phyloP scores from a whole-genome alignment of 2,329 filamentous ascomycete genomes.

The Penicillium sp. region DNA sequence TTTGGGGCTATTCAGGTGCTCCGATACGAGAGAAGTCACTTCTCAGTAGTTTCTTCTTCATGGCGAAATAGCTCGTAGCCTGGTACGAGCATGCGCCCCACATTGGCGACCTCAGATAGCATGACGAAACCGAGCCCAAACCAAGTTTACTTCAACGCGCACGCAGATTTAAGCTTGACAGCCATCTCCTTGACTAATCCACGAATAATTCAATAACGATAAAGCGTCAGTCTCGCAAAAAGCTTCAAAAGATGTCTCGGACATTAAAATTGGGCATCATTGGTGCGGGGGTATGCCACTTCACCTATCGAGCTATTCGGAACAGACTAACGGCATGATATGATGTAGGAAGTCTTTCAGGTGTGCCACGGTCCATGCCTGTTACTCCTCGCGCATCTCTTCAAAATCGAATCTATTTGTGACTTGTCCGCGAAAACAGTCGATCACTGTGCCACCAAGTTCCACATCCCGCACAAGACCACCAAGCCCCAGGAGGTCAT shows the following conservation, averaged over 20 bases:
- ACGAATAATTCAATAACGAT: background rate
- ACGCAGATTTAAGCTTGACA: background rate
- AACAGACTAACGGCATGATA: background rate
- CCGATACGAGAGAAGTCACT: background rate
- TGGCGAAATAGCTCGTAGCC: background rate
- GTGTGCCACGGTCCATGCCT: conserved; percentile 17
- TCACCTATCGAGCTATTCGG: background rate
- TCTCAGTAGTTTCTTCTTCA: background rate
- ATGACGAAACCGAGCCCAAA: background rate
- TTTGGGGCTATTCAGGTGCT: background rate
- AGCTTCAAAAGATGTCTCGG: background rate
- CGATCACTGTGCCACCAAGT: conserved; percentile 14
- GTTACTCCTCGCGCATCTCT: conserved; percentile 14
- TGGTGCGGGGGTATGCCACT: conserved; percentile 11
- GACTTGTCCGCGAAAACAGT: conserved; percentile 15
- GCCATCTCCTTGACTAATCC: background rate
- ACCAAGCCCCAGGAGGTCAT: conserved; percentile 15
- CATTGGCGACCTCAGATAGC: background rate
- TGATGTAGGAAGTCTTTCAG: conserved; percentile 15
- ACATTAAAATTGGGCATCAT: conserved; percentile 13
- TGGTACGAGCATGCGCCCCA: background rate
- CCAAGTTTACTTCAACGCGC: background rate
- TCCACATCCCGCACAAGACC: conserved; percentile 11
- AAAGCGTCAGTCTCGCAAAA: background rate
- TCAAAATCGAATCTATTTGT: conserved; percentile 18